Conservation (phyloP, 371 early-diverging fungal genomes). For the Lichtheimia ramosa region DNA sequence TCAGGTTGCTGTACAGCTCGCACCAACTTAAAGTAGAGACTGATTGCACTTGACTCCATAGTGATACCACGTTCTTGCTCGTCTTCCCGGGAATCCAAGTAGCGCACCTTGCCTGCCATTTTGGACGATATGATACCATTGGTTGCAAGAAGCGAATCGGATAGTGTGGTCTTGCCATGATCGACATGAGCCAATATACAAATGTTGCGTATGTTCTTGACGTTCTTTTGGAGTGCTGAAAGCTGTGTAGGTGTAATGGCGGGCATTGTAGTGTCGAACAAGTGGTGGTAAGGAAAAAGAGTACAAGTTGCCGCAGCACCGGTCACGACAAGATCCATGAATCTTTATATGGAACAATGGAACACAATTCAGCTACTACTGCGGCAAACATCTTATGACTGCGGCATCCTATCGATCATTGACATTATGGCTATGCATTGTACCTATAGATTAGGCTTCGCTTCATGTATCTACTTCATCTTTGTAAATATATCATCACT, state of each 20-base stretch:
- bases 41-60: slow-evolving; percentile 98
- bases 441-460: no score
- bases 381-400: no score
- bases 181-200: slow-evolving; percentile 98
- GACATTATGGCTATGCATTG: no score
- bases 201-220: slow-evolving; percentile 85
- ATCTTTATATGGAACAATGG: no score
- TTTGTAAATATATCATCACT: no score
- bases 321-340: no score
- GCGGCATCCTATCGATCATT: no score
- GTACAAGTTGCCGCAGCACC: not conserved
- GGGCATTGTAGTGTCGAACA: slow-evolving; percentile 51
- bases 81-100: slow-evolving; percentile 98
- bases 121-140: slow-evolving; percentile 97
- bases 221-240: slow-evolving; percentile 60
- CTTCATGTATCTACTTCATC: no score
- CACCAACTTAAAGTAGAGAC: slow-evolving; percentile 83
- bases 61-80: slow-evolving; percentile 99
- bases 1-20: slow-evolving; percentile 18
- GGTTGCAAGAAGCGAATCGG: slow-evolving; percentile 96
- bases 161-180: slow-evolving; percentile 99
- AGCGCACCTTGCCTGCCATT: slow-evolving; percentile 98
- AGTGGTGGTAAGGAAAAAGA: not conserved
- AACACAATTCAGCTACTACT: no score
- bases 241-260: slow-evolving; percentile 63